Percentiles rank a stretch among this genome's conserved stretches.
Conservation (phyloP, 2,329 filamentous ascomycete genomes). For the Dactylella cylindrospora region DNA sequence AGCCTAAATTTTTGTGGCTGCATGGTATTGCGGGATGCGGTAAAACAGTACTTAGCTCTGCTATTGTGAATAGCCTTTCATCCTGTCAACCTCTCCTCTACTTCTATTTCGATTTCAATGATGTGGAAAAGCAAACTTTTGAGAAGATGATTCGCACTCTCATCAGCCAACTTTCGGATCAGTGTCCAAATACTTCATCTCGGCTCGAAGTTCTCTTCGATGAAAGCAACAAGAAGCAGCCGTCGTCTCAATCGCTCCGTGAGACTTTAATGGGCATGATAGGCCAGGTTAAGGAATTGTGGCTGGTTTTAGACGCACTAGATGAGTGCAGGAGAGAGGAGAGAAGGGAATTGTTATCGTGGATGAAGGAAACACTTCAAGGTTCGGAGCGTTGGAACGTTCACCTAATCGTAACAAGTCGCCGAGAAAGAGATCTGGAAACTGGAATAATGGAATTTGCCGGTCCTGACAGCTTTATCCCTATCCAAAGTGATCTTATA, state of each 20-base stretch:
- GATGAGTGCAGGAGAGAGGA: conserved; percentile 48
- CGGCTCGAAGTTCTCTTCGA: conserved; percentile 49
- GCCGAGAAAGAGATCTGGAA: not conserved
- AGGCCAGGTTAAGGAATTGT: conserved; percentile 46
- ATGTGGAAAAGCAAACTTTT: conserved; percentile 51
- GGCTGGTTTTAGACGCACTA: conserved; percentile 50
- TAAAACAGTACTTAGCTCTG: conserved; percentile 54
- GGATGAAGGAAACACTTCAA: not conserved
- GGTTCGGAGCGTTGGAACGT: not conserved
- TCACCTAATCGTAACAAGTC: not conserved
- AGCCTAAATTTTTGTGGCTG: conserved; percentile 51
- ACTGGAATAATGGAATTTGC: not conserved
- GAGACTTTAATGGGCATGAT: conserved; percentile 48
- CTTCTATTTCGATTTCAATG: conserved; percentile 54
- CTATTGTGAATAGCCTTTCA: conserved; percentile 49
- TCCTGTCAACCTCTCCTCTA: conserved; percentile 44
- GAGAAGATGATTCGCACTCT: conserved; percentile 53
- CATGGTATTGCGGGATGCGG: conserved; percentile 55
- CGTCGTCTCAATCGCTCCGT: conserved; percentile 47
- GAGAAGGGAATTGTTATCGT: not conserved
- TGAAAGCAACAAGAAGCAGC: conserved; percentile 48
- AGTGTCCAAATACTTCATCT: conserved; percentile 32
- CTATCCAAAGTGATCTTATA: not conserved
- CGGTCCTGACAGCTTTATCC: not conserved
- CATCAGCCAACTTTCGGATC: conserved; percentile 51